Conservation (phyloP, 2,329 filamentous ascomycete species). For the Xylaria sp. region DNA sequence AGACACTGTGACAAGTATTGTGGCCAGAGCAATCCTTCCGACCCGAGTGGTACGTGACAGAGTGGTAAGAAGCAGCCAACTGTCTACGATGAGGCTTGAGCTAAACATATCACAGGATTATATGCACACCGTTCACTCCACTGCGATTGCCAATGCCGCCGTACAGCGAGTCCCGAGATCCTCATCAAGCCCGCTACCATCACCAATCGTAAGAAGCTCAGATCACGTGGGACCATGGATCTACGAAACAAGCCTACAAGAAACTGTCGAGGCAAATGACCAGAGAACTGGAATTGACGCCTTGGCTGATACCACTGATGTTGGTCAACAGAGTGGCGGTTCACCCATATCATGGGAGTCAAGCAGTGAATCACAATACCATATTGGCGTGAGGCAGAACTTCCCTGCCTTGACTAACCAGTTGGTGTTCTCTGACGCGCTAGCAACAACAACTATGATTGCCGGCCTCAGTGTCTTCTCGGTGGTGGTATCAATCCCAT, state of each 20-base stretch:
- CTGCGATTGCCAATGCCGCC: background rate
- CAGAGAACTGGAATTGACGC: background rate
- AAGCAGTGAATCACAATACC: background rate
- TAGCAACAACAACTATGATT: background rate
- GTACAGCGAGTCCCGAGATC: background rate
- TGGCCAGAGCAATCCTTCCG: background rate
- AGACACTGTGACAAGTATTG: background rate
- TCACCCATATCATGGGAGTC: background rate
- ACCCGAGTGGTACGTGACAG: background rate
- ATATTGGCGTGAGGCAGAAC: background rate
- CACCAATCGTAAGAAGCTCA: background rate
- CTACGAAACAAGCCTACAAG: background rate
- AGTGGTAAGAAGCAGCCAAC: constrained; percentile 20
- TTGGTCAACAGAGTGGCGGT: background rate
- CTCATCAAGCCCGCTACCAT: background rate
- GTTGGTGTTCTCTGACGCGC: background rate
- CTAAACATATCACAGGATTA: constrained; percentile 23
- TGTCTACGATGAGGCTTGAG: background rate
- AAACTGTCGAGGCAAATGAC: background rate
- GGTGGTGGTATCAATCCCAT: background rate
- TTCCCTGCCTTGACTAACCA: background rate
- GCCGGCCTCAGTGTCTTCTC: constrained; percentile 4
- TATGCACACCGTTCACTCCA: background rate
- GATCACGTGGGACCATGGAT: background rate
- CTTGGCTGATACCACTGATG: background rate